Base-by-base conservation (phyloP, 75 land plant genomes). In the Sequoia sempervirens region DNA sequence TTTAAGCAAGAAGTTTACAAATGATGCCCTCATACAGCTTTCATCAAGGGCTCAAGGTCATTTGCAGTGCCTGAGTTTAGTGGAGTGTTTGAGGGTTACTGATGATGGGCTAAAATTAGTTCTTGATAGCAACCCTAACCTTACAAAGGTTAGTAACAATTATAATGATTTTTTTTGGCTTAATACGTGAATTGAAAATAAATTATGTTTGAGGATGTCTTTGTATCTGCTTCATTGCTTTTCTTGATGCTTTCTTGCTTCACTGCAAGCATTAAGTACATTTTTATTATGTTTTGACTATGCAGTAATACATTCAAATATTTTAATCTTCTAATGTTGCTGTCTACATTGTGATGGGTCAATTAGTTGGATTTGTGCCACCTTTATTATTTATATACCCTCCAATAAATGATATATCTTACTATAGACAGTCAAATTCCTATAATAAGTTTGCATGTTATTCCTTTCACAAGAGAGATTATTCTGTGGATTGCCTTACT, bases 141-240 rank as follows among this genome's bases (percentile, higher is more conserved):
- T 95, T 68, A 85, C 72, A 12, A 95, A 94, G 98, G 99, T 97
- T 38, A 41, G 91, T 89, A 46, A 12, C n/a, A 32, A 2, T 70
- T 10, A 70, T 6, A 12, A 70, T 70, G 70, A 66, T 4, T 70
- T 23, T 32, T 26, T 70, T 70, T 70, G 2, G 36, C 73, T 32
- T 70, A 2, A 28, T 32, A 70, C 2, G 37, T 70, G 73, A 34
- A 30, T 10, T 32, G 73, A 32, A 70, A 70, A 32, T 2, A 70
- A 70, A 11, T 32, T 70, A 70, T 70, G 32, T 2, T 70, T 32
- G 37, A 70, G 10, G 0, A 32, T 30, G 30, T 10, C 73, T 70
- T 70, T 32, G 73, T 32, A 70, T 70, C 36, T 23, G 2, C 3
- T 70, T 30, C 15, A 32, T 70, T 70, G 10, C 73, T 32, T 32